phyloP scores from a whole-genome alignment of 1,284 basidiomycete species.

The Sanghuangporus sanghuang region DNA sequence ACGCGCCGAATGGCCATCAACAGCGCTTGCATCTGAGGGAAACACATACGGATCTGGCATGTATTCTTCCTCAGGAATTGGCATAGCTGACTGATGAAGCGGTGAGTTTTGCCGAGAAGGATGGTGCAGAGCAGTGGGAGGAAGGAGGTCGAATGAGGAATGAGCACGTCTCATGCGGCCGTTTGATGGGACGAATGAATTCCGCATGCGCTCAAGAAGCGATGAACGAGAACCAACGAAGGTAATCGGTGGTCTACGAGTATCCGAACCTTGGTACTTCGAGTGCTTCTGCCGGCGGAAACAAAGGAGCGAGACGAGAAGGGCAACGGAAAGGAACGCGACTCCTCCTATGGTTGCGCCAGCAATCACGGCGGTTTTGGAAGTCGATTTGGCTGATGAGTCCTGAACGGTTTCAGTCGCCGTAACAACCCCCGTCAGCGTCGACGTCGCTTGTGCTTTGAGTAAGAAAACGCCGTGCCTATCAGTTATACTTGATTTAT shows the following conservation, averaged over 20 bases:
- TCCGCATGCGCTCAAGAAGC: conserved; percentile 8
- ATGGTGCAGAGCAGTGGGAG: not conserved
- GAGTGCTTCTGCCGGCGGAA: conserved; percentile 33
- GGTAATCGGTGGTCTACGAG: not conserved
- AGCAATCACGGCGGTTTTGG: conserved; percentile 42
- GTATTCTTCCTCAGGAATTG: conserved; percentile 18
- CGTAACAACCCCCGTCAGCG: conserved; percentile 21
- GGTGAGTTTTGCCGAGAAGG: not conserved
- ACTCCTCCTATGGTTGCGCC: conserved; percentile 56
- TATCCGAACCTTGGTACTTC: not conserved
- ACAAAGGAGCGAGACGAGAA: conserved; percentile 47
- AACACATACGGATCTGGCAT: conserved; percentile 25
- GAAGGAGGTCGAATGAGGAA: conserved; percentile 14
- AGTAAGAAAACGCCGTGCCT: not conserved
- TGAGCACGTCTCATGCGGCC: conserved; percentile 6
- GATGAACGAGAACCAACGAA: conserved; percentile 12
- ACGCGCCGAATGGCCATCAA: conserved; percentile 14
- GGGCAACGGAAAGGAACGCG: conserved; percentile 44
- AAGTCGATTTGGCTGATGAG: not conserved
- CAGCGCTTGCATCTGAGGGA: conserved; percentile 18
- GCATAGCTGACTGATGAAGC: not conserved
- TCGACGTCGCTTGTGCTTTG: conserved; percentile 9
- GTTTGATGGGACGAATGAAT: conserved; percentile 5
- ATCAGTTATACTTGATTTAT: not conserved
- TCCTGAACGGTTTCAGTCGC: conserved; percentile 9